A percentile compares a stretch with the other conserved stretches of the same genome.
These are phyloP conservation scores for Alopecurus myosuroides DNA, from an alignment of 176 grass and related monocot species.

Conservation along the genomic window DNA sequence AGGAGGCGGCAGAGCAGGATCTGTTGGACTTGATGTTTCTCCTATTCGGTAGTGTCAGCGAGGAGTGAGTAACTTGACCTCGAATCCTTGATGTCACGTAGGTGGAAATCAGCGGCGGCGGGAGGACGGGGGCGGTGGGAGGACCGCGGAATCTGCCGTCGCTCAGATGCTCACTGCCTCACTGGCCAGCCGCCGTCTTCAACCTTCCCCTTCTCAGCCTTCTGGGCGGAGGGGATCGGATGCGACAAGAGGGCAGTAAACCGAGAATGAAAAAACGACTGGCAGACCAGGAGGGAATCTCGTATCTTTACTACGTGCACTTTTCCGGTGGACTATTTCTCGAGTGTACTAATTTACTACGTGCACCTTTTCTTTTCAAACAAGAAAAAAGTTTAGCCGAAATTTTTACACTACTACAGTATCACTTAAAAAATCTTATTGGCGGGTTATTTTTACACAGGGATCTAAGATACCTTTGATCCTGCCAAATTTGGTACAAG, in stretches of 20 bases:
- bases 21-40: background rate
- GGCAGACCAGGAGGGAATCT: background rate
- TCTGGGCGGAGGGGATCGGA: background rate
- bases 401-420: background rate
- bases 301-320: background rate
- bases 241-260: background rate
- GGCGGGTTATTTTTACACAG: too few relatives aligned
- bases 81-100: background rate
- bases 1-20: background rate
- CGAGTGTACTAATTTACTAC: too few relatives aligned
- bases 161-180: background rate
- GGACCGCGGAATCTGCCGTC: background rate
- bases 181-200: background rate
- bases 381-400: background rate
- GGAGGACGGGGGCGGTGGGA: background rate
- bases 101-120: background rate
- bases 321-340: too few relatives aligned
- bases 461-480: background rate
- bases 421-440: background rate
- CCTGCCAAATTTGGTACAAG: background rate
- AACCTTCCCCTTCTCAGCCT: background rate
- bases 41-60: background rate
- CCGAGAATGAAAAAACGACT: background rate
- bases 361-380: too few relatives aligned
- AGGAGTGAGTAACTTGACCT: background rate